Evolutionary conservation across 75 land plant genomes (phyloP), one percentile per base, ranked within the genome.

Genomic region (Sequoiadendron giganteum): DNA sequence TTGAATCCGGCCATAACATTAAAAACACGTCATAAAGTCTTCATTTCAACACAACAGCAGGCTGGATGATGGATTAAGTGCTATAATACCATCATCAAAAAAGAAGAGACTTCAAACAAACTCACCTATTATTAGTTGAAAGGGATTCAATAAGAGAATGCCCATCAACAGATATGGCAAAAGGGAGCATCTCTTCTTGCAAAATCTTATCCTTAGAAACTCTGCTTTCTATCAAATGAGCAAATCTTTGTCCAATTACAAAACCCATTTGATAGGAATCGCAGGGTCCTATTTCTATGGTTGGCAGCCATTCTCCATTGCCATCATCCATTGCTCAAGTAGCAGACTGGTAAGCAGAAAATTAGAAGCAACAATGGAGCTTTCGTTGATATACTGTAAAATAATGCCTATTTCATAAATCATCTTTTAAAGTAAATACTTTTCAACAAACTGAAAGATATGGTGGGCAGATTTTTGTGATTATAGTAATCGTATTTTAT

Each of bases 181-280:
- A 97, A 49, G 99, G 99, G 16, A 93, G 93, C 68, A 97, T 94
- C 87, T 96, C 90, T 43, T 93, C 48, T n/a, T 91, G 95, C 77
- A 97, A 94, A 87, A 92, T 88, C 9, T 91, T 95, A 90, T 97
- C 98, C 72, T 25, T 90, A 52, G 89, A 85, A 32, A 96, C 86
- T 79, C 99, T 92, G 86, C 93, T 94, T 49, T 87, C 87, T 77
- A 97, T 97, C 83, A 90, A 61, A 32, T 16, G 52, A 8, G 92
- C 88, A 88, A 96, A 97, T 39, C 92, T 90, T 68, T 90, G 88
- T 19, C 98, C 99, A 18, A 95, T 96, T 11, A 89, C 78, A 54
- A 90, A 93, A 2, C 99, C 99, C 91, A 97, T 73, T 42, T 93
- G 81, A 85, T 93, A 94, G 13, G 88, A 88, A 77, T 89, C 81